These are phyloP conservation scores for Sporothrix mexicana DNA, from an alignment of 2,329 filamentous ascomycete genomes.

Conservation along the genomic window DNA sequence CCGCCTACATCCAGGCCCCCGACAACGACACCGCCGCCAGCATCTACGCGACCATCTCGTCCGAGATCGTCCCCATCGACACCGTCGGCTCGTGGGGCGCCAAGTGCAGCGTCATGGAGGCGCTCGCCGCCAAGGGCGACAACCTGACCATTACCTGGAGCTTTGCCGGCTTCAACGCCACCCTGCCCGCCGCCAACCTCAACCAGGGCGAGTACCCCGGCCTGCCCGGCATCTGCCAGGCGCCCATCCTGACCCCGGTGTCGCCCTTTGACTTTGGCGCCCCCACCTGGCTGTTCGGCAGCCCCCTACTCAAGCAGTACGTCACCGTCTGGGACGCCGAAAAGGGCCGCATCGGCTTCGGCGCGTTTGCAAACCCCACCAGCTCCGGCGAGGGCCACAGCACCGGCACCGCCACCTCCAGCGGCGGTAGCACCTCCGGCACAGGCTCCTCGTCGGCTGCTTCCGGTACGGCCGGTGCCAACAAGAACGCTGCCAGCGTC, in stretches of 20 bases:
- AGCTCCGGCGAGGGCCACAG: neutral
- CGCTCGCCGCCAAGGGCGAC: constrained; percentile 38
- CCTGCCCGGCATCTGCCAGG: constrained; percentile 42
- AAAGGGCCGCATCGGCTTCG: constrained; percentile 41
- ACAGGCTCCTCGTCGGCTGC: neutral
- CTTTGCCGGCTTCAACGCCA: constrained; percentile 38
- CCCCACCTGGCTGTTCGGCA: constrained; percentile 43
- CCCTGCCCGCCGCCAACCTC: constrained; percentile 41
- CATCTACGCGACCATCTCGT: constrained; percentile 43
- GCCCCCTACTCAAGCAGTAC: constrained; percentile 45
- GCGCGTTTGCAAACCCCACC: neutral
- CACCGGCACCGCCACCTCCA: neutral
- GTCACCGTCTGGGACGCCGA: constrained; percentile 46
- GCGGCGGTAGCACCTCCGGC: neutral
- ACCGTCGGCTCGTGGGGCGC: constrained; percentile 44
- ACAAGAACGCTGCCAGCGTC: constrained; percentile 1
- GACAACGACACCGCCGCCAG: constrained; percentile 41
- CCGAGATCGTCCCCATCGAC: constrained; percentile 43
- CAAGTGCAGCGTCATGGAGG: constrained; percentile 41
- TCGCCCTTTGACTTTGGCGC: constrained; percentile 33
- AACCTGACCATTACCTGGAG: constrained; percentile 25
- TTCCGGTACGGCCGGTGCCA: neutral
- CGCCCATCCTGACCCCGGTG: constrained; percentile 40
- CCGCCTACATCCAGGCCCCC: constrained; percentile 43
- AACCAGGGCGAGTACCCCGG: constrained; percentile 44